These are phyloP conservation scores for Capsella bursapastoris DNA, from an alignment of 345 rosid genomes.

Conservation along the genomic window DNA sequence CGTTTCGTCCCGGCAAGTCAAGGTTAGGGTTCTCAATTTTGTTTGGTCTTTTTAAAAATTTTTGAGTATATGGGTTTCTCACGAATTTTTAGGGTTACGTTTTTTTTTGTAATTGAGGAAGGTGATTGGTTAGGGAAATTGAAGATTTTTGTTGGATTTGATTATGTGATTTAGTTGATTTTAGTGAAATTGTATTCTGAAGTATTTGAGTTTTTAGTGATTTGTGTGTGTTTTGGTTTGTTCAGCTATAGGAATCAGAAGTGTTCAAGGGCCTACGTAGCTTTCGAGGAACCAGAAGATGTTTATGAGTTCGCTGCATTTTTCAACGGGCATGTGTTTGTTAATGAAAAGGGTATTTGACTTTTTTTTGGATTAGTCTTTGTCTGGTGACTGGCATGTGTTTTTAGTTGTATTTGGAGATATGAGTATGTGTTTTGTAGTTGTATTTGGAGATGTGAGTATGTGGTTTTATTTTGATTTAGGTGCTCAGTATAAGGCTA, in stretches of 20 bases:
- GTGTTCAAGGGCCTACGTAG: slow-evolving; percentile 64
- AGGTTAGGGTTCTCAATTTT: slow-evolving; percentile 44
- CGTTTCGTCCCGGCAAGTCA: slow-evolving; percentile 61
- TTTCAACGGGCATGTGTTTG: slow-evolving; percentile 73
- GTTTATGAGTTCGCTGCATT: slow-evolving; percentile 69
- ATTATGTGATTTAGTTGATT: slow-evolving; percentile 4
- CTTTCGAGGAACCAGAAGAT: slow-evolving; percentile 66
- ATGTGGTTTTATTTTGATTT: not conserved
- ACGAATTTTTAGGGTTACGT: slow-evolving; percentile 34
- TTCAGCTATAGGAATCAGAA: slow-evolving; percentile 62
- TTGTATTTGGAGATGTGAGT: slow-evolving; percentile 26
- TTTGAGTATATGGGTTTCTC: slow-evolving; percentile 2
- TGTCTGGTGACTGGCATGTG: not conserved
- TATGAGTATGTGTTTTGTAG: slow-evolving; percentile 21
- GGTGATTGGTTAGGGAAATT: not conserved
- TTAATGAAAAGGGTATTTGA: slow-evolving; percentile 71
- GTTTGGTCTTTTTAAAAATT: slow-evolving; percentile 10
- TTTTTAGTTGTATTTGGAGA: not conserved
- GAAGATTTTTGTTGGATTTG: not conserved
- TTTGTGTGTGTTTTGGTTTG: slow-evolving; percentile 17
- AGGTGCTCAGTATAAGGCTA: slow-evolving; percentile 69
- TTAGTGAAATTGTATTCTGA: not conserved
- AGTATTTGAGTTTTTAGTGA: slow-evolving; percentile 30
- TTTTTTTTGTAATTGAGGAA: not conserved
- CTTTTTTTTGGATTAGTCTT: not conserved